These are phyloP conservation scores for Fusarium domesticum DNA, from an alignment of 2,329 filamentous ascomycete species.

Conservation along the genomic window DNA sequence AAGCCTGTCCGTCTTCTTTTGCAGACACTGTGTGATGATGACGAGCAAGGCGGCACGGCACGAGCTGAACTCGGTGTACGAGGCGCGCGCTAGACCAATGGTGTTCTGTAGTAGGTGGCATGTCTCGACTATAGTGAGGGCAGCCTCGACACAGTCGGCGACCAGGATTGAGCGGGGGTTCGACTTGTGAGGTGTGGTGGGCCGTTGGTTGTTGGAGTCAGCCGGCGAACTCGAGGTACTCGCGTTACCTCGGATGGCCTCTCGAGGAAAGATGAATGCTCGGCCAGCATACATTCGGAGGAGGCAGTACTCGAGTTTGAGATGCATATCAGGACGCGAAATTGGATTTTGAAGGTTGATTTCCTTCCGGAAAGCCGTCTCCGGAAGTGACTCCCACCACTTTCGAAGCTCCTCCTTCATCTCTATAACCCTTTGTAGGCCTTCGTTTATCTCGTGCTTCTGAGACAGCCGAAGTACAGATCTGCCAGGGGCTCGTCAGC, in stretches of 20 bases:
- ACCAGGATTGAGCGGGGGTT: constrained; percentile 42
- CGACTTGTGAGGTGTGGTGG: constrained; percentile 29
- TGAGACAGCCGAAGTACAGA: constrained; percentile 35
- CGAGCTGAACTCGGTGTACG: constrained; percentile 55
- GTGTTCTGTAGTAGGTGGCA: constrained; percentile 48
- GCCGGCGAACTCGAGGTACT: constrained; percentile 32
- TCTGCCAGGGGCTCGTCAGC: constrained; percentile 22
- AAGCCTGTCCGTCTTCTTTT: constrained; percentile 38
- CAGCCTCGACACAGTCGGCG: constrained; percentile 51
- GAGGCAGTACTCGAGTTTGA: constrained; percentile 52
- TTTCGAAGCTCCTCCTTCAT: constrained; percentile 37
- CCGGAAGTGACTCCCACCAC: constrained; percentile 39
- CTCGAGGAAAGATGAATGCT: constrained; percentile 47
- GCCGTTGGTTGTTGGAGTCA: constrained; percentile 28
- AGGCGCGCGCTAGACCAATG: constrained; percentile 52
- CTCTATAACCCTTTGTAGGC: constrained; percentile 34
- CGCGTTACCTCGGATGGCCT: constrained; percentile 25
- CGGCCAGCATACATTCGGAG: constrained; percentile 53
- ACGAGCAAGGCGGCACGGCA: constrained; percentile 53
- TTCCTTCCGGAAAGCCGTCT: constrained; percentile 35
- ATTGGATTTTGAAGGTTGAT: constrained; percentile 39
- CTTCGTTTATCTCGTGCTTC: constrained; percentile 33
- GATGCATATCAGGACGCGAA: constrained; percentile 48
- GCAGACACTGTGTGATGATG: constrained; percentile 39
- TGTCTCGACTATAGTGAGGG: constrained; percentile 48